phyloP scores from a whole-genome alignment of 306 rosid genomes.

The Acacia crassicarpa region DNA sequence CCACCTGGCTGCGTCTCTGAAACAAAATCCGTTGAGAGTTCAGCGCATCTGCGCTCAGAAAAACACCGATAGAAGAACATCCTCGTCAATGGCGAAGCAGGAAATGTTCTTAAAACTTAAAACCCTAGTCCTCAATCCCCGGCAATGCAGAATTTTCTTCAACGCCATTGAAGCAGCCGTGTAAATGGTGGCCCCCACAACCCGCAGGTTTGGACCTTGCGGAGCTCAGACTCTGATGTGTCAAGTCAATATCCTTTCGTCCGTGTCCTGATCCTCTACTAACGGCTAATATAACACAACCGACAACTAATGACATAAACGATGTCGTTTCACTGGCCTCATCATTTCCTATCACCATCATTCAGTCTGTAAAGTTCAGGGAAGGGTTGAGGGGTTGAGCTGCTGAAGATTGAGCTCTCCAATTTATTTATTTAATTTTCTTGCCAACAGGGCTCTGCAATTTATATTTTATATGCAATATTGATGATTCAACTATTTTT shows the following conservation, averaged over 20 bases:
- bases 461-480: too few relatives aligned
- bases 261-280: neutral
- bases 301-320: too few relatives aligned
- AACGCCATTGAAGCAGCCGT: neutral
- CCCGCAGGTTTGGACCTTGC: neutral
- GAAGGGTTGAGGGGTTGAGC: too few relatives aligned
- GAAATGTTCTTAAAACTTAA: neutral
- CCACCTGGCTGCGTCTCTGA: conserved; percentile 12
- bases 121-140: neutral
- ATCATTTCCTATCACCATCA: too few relatives aligned
- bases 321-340: too few relatives aligned
- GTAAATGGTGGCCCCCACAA: neutral
- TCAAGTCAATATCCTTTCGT: neutral
- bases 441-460: too few relatives aligned
- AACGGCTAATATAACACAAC: neutral
- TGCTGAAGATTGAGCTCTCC: neutral
- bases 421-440: too few relatives aligned
- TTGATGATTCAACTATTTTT: too few relatives aligned
- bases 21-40: neutral
- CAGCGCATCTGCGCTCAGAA: neutral
- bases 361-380: too few relatives aligned
- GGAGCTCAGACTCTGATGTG: neutral
- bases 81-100: neutral
- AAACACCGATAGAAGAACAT: neutral
- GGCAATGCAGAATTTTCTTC: neutral